Evolutionary conservation across 345 rosid genomes (phyloP), one percentile per base, ranked within the genome.

Genomic region (Salix viminalis): DNA sequence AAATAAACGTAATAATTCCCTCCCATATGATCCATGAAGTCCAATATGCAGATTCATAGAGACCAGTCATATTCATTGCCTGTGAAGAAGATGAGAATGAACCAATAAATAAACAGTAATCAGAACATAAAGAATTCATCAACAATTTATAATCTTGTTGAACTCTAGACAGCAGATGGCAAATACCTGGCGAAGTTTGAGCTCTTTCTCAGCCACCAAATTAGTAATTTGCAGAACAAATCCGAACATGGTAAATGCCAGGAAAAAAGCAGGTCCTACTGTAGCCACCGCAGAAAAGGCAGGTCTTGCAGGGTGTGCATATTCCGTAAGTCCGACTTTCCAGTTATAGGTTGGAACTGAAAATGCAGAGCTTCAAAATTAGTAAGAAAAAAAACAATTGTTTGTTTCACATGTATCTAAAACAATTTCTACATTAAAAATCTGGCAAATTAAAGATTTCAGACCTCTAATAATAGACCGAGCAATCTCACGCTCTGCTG

Each of bases 401-500:
- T 5, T 34, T 48, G 32, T 3, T 65, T 65, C 23, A 26, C 39
- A 28, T 30, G 41, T 32, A 65, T 65, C 21, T 19, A 41, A 23
- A 50, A 32, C 28, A n/a, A n/a, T 56, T 9, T 56, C 26, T n/a
- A 56, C 62, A n/a, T 11, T 1, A 50, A 0, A 50, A 50, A 50
- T 16, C 58, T 18, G 58, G 16, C 7, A 16, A 18, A 19, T 52
- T 13, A 14, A 24, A 65, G 13, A 42, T 69, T 50, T 71, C 64
- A 58, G 77, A 96, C 99, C 97, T 86, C 92, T 88, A 15, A 91
- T 79, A 2, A 96, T 60, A 28, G 91, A 90, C 79, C 98, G 89
- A 1, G 97, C 98, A 65, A 96, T 91, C 75, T 91, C 99, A 73
- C 97, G 97, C 80, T 96, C 98, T 16, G 96, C 96, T 0, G 98